Percentiles rank a stretch among this genome's conserved stretches.
Conservation (phyloP, 2,329 filamentous ascomycete species). For the Fusarium keratoplasticum region DNA sequence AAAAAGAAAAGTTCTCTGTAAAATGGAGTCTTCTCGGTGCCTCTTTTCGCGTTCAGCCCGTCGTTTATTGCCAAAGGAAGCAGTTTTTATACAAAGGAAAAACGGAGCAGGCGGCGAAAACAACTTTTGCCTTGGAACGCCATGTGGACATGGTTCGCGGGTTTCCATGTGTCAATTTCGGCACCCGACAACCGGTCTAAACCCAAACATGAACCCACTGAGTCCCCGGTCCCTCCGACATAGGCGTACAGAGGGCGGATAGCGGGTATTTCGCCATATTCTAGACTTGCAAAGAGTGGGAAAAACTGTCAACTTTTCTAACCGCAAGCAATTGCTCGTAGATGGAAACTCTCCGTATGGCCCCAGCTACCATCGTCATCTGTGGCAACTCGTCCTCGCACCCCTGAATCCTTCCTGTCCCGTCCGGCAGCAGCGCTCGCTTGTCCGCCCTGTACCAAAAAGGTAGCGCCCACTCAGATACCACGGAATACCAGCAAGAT, state of each 20-base stretch:
- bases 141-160: constrained; percentile 3
- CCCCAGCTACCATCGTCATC: background rate
- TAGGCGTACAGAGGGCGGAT: constrained; percentile 6
- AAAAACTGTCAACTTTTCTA: constrained; percentile 4
- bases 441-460: constrained; percentile 13
- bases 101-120: background rate
- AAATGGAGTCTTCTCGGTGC: background rate
- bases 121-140: background rate
- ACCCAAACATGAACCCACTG: constrained; percentile 9
- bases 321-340: background rate
- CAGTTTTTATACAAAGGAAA: constrained; percentile 2
- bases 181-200: constrained; percentile 31
- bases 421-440: background rate
- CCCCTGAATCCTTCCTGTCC: background rate
- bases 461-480: constrained; percentile 14
- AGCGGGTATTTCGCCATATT: constrained; percentile 26
- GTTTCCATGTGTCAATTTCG: constrained; percentile 14
- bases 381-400: background rate
- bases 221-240: constrained; percentile 7
- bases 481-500: constrained; percentile 15
- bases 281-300: background rate
- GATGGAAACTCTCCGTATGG: background rate
- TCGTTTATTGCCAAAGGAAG: background rate
- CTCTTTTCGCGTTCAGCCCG: background rate
- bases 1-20: background rate